phyloP scores from a whole-genome alignment of 495 filamentous ascomycete species.

The Xylaria curta region DNA sequence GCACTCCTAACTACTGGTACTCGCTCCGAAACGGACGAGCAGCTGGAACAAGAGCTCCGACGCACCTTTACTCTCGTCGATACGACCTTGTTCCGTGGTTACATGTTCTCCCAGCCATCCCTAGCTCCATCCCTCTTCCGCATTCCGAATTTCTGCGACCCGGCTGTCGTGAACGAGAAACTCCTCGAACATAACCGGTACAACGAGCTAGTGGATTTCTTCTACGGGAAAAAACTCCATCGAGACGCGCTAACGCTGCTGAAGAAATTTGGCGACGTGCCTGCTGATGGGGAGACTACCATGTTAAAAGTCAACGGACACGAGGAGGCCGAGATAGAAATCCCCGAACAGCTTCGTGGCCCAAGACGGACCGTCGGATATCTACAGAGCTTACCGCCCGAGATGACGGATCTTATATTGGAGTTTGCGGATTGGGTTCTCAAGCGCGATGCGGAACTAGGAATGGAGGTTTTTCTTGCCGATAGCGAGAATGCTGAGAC shows the following conservation, averaged over 20 bases:
- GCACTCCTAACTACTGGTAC: conserved; percentile 52
- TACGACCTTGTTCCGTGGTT: conserved; percentile 89
- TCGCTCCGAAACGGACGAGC: conserved; percentile 59
- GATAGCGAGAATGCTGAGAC: conserved; percentile 96
- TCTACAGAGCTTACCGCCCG: conserved; percentile 83
- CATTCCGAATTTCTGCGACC: conserved; percentile 96
- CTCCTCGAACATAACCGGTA: conserved; percentile 88
- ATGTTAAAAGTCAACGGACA: conserved; percentile 41
- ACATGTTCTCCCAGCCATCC: conserved; percentile 87
- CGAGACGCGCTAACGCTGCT: conserved; percentile 85
- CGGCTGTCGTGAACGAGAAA: conserved; percentile 91
- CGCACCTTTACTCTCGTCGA: conserved; percentile 84
- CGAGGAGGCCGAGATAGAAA: conserved; percentile 44
- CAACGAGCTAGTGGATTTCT: conserved; percentile 94
- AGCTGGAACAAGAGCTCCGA: conserved; percentile 72
- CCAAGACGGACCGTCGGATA: conserved; percentile 88
- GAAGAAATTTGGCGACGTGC: conserved; percentile 77
- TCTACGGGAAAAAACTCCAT: conserved; percentile 94
- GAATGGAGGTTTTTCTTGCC: conserved; percentile 93
- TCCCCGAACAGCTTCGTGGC: conserved; percentile 74
- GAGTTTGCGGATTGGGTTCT: conserved; percentile 93
- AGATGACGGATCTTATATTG: conserved; percentile 88
- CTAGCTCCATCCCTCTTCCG: conserved; percentile 91
- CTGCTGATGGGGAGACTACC: conserved; percentile 54
- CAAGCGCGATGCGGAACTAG: conserved; percentile 70